phyloP scores from a whole-genome alignment of 176 grass and related monocot species.

The Ananas comosus region DNA sequence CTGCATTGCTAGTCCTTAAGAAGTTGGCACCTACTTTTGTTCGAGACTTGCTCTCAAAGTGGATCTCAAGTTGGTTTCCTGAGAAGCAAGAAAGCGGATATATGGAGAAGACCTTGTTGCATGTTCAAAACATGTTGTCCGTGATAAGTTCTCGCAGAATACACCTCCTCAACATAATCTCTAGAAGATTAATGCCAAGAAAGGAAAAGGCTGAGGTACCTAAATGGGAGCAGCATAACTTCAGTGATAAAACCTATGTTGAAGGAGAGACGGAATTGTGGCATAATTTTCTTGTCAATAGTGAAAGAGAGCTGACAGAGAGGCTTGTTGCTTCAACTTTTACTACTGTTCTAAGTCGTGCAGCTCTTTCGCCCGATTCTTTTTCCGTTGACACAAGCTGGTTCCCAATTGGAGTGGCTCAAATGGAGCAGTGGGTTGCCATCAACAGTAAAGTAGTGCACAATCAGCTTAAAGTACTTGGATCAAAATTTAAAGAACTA shows the following conservation, averaged over 20 bases:
- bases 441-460: slow-evolving; percentile 24
- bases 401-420: slow-evolving; percentile 50
- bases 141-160: slow-evolving; percentile 45
- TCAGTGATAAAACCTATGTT: slow-evolving; percentile 11
- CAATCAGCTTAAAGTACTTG: slow-evolving; percentile 35
- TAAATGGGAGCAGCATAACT: slow-evolving; percentile 7
- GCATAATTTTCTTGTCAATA: slow-evolving; percentile 47
- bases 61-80: slow-evolving; percentile 47
- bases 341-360: slow-evolving; percentile 29
- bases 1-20: slow-evolving; percentile 39
- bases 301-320: slow-evolving; percentile 54
- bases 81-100: slow-evolving; percentile 18
- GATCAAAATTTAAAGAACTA: slow-evolving; percentile 37
- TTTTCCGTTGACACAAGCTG: slow-evolving; percentile 20
- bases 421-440: slow-evolving; percentile 65
- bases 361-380: slow-evolving; percentile 8
- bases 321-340: slow-evolving; percentile 64
- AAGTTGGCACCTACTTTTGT: slow-evolving; percentile 40
- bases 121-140: slow-evolving; percentile 25
- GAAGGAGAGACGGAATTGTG: slow-evolving; percentile 32
- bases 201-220: neutral
- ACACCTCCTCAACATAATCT: slow-evolving; percentile 63
- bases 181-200: slow-evolving; percentile 52
- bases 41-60: slow-evolving; percentile 40
- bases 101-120: slow-evolving; percentile 30